Evolutionary conservation across 352 stramenopile genomes (phyloP).

Genomic region (Phytophthora sojae): DNA sequence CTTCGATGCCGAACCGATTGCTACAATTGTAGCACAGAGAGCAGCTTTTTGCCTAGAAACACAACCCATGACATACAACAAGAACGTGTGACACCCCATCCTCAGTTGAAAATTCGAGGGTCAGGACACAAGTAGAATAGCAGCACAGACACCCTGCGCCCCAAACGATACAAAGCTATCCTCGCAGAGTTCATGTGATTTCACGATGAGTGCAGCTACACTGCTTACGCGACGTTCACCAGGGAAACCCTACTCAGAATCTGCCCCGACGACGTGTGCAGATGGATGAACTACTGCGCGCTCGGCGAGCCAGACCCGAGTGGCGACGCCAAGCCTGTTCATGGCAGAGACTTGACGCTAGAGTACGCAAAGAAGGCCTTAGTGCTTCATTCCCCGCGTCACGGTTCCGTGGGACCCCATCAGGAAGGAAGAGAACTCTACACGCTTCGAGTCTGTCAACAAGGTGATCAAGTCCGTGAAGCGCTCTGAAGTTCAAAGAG

Average conservation of each 20-base stretch:
- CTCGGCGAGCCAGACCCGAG: background rate
- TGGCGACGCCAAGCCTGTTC: slow-evolving; percentile 2
- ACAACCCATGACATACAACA: background rate
- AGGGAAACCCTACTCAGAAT: background rate
- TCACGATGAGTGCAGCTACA: background rate
- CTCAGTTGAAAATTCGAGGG: background rate
- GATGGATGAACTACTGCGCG: background rate
- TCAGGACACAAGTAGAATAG: background rate
- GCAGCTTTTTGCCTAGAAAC: background rate
- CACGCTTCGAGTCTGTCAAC: slow-evolving; percentile 12
- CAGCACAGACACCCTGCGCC: background rate
- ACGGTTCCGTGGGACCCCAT: slow-evolving; percentile 13
- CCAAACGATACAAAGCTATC: background rate
- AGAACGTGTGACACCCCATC: background rate
- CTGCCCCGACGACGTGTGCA: background rate
- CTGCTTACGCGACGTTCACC: background rate
- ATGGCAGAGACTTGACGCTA: slow-evolving; percentile 5
- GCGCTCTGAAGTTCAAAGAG: slow-evolving; percentile 13
- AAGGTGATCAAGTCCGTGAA: slow-evolving; percentile 18
- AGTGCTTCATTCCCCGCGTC: slow-evolving; percentile 8
- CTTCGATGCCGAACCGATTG: background rate
- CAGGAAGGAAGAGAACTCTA: slow-evolving; percentile 9
- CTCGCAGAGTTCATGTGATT: background rate
- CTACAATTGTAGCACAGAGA: background rate
- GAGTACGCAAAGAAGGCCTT: slow-evolving; percentile 22